Percentiles rank a stretch among this genome's conserved stretches.
Evolutionary conservation across 345 rosid genomes (phyloP).

Genomic region (Melaleuca quinquenervia): DNA sequence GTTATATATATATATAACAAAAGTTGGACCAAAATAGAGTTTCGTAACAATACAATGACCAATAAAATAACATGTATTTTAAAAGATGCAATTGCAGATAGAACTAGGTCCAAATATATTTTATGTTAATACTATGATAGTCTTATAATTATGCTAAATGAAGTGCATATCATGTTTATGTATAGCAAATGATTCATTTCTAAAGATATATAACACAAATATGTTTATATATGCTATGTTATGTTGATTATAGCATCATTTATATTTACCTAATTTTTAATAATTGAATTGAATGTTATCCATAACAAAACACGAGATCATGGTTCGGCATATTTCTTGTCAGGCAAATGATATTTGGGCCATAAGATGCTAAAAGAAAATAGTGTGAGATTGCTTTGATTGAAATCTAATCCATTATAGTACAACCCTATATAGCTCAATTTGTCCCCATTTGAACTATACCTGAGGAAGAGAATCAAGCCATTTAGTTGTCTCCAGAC

Average conservation of each 20-base stretch:
- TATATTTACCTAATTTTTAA: not conserved
- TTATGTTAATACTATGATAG: no score
- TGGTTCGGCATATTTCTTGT: not conserved
- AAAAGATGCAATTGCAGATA: no score
- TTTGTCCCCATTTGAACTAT: not conserved
- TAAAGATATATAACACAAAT: no score
- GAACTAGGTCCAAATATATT: no score
- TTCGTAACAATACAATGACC: no score
- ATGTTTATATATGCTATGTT: not conserved
- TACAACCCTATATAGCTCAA: not conserved
- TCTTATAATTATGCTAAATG: no score
- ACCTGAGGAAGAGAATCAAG: not conserved
- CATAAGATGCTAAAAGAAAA: not conserved
- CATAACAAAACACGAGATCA: not conserved
- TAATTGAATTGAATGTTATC: not conserved
- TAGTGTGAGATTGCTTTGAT: not conserved
- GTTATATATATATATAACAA: no score
- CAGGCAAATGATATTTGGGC: not conserved
- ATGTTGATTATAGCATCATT: not conserved
- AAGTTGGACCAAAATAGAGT: no score
- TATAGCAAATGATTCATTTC: no score
- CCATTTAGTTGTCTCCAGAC: not conserved
- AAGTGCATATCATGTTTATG: no score
- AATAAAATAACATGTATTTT: no score
- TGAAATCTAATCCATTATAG: not conserved